Evolutionary conservation across 2,329 filamentous ascomycete genomes (phyloP).

Genomic region (Cladorrhinum sp.): DNA sequence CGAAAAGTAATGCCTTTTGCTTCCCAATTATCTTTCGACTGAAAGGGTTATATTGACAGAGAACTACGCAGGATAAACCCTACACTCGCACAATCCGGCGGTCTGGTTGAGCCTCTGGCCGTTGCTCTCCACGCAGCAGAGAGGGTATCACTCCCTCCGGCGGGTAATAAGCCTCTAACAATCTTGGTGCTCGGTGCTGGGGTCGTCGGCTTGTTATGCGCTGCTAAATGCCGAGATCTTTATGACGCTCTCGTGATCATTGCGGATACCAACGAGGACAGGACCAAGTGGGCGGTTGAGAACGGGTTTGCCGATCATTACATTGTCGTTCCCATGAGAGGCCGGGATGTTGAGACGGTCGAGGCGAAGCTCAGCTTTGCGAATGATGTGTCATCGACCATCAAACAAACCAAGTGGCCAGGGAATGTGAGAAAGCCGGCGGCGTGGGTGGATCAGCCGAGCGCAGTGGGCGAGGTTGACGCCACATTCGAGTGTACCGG

Average conservation of each 20-base stretch:
- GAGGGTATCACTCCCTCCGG: conserved; percentile 39
- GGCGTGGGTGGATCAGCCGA: conserved; percentile 2
- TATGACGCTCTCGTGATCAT: conserved; percentile 47
- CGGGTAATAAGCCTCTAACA: conserved; percentile 34
- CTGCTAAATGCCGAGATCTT: conserved; percentile 52
- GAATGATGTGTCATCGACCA: conserved; percentile 45
- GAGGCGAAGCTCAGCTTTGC: conserved; percentile 53
- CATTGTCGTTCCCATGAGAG: conserved; percentile 48
- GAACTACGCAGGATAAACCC: background rate
- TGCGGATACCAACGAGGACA: conserved; percentile 55
- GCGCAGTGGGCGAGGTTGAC: conserved; percentile 60
- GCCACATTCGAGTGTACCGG: conserved; percentile 77
- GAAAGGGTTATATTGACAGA: too few species aligned
- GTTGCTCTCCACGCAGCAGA: conserved; percentile 57
- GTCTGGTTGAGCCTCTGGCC: conserved; percentile 57
- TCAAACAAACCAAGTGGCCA: conserved; percentile 36
- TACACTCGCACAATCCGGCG: conserved; percentile 38
- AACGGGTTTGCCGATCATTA: conserved; percentile 55
- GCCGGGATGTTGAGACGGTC: conserved; percentile 41
- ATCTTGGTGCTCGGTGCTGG: conserved; percentile 60
- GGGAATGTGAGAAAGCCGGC: conserved; percentile 26
- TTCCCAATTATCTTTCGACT: too few species aligned
- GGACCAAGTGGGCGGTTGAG: conserved; percentile 55
- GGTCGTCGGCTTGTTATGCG: conserved; percentile 58
- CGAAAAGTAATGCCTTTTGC: conserved; percentile 42